These are phyloP conservation scores for Globisporangium echinulatum DNA, from an alignment of 352 stramenopile genomes.

Conservation along the genomic window DNA sequence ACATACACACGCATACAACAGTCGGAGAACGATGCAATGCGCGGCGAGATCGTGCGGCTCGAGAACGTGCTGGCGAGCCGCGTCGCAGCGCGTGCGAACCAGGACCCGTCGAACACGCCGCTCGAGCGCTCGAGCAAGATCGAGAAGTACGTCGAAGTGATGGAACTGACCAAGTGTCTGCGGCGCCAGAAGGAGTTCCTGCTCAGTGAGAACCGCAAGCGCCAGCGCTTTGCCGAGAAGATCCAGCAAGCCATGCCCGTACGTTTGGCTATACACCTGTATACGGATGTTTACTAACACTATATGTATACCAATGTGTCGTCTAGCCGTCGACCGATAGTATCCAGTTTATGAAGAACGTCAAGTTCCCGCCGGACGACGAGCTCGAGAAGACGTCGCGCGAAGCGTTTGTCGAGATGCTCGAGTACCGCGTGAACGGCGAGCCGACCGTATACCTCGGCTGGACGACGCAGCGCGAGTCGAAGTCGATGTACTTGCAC, in stretches of 20 bases:
- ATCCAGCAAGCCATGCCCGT: conserved; percentile 84
- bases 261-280: conserved; percentile 4
- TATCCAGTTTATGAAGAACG: conserved; percentile 87
- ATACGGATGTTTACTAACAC: neutral
- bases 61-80: conserved; percentile 70
- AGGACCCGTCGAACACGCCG: conserved; percentile 59
- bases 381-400: conserved; percentile 74
- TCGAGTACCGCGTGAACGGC: conserved; percentile 73
- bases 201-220: conserved; percentile 82
- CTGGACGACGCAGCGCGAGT: conserved; percentile 79
- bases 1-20: conserved; percentile 10
- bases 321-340: conserved; percentile 70
- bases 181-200: conserved; percentile 82
- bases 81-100: conserved; percentile 63
- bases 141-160: conserved; percentile 84
- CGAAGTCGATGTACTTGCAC: conserved; percentile 85
- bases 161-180: conserved; percentile 85
- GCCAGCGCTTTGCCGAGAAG: conserved; percentile 80
- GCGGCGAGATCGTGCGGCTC: conserved; percentile 65
- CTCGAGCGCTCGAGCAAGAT: conserved; percentile 80
- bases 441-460: conserved; percentile 54
- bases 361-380: conserved; percentile 73
- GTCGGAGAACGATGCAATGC: conserved; percentile 77
- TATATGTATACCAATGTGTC: neutral
- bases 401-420: conserved; percentile 76